phyloP scores from a whole-genome alignment of 768 basidiomycete genomes.

The Rhizopogon roseolus region DNA sequence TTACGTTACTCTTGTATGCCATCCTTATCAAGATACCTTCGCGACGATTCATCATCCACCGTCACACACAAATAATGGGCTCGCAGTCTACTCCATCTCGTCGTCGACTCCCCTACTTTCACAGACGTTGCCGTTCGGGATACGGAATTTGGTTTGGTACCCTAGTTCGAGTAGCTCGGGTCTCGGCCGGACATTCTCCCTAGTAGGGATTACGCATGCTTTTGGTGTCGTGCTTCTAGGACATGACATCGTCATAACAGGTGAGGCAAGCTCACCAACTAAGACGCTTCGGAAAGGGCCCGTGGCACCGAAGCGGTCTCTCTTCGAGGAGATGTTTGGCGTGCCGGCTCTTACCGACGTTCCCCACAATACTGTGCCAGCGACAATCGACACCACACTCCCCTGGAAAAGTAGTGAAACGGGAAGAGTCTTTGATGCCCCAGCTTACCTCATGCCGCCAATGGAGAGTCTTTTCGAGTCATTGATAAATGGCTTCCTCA shows the following conservation, averaged over 20 bases:
- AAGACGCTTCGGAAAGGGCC: slow-evolving; percentile 28
- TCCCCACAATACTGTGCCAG: slow-evolving; percentile 4
- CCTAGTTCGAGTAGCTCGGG: slow-evolving; percentile 28
- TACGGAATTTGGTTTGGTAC: slow-evolving; percentile 46
- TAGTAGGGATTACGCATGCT: slow-evolving; percentile 65
- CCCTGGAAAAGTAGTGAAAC: slow-evolving; percentile 39
- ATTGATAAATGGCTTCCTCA: slow-evolving; percentile 47
- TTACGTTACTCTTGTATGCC: slow-evolving; percentile 47
- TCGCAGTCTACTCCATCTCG: slow-evolving; percentile 44
- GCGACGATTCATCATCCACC: slow-evolving; percentile 43
- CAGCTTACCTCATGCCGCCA: slow-evolving; percentile 75
- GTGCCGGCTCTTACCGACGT: slow-evolving; percentile 54
- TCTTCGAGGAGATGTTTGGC: slow-evolving; percentile 93
- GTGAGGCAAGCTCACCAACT: slow-evolving; percentile 39
- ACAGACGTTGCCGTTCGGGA: slow-evolving; percentile 54
- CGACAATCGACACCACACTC: slow-evolving; percentile 14
- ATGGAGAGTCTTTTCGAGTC: slow-evolving; percentile 67
- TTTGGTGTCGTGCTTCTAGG: slow-evolving; percentile 71
- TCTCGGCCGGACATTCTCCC: slow-evolving; percentile 37
- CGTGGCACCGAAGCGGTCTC: slow-evolving; percentile 41
- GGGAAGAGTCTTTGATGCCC: slow-evolving; percentile 53
- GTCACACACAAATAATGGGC: slow-evolving; percentile 27
- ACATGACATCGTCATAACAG: slow-evolving; percentile 39
- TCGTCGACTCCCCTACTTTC: slow-evolving; percentile 42
- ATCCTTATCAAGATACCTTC: slow-evolving; percentile 54